A percentile compares a stretch with the other conserved stretches of the same genome.
Conservation (phyloP, 2,329 filamentous ascomycete species). For the Rhynchosporium agropyri region DNA sequence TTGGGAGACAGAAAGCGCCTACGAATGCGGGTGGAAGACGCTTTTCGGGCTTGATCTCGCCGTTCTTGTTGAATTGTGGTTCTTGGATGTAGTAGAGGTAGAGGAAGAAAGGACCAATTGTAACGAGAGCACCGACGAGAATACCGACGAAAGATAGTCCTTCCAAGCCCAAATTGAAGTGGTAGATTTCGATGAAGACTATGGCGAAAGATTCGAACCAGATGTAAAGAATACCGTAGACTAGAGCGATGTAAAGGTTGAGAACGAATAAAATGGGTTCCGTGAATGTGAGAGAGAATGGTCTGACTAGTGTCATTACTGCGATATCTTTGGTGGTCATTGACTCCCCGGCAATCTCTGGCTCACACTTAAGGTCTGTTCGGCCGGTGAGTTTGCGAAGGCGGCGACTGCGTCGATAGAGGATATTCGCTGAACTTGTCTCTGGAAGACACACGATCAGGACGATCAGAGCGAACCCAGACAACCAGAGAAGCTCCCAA, state of each 20-base stretch:
- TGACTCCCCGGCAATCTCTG: slow-evolving; percentile 62
- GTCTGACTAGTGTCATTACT: slow-evolving; percentile 59
- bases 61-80: slow-evolving; percentile 51
- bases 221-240: slow-evolving; percentile 63
- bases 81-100: slow-evolving; percentile 52
- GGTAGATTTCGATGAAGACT: slow-evolving; percentile 61
- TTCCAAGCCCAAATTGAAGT: slow-evolving; percentile 59
- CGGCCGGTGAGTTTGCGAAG: slow-evolving; percentile 61
- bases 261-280: slow-evolving; percentile 65
- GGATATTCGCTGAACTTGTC: slow-evolving; percentile 60
- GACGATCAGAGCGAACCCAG: slow-evolving; percentile 56
- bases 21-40: slow-evolving; percentile 57
- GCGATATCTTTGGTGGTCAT: slow-evolving; percentile 52
- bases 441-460: slow-evolving; percentile 66
- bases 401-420: slow-evolving; percentile 60
- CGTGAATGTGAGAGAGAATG: slow-evolving; percentile 58
- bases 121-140: slow-evolving; percentile 53
- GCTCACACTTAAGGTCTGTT: slow-evolving; percentile 57
- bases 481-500: slow-evolving; percentile 63
- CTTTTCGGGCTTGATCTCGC: slow-evolving; percentile 54
- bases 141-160: slow-evolving; percentile 64
- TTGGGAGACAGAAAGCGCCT: slow-evolving; percentile 55
- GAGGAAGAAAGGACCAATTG: slow-evolving; percentile 51
- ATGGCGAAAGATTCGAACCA: slow-evolving; percentile 66
- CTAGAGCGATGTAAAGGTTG: slow-evolving; percentile 62